Conservation (phyloP, 2,329 filamentous ascomycete genomes). For the Curvularia hawaiiensis region DNA sequence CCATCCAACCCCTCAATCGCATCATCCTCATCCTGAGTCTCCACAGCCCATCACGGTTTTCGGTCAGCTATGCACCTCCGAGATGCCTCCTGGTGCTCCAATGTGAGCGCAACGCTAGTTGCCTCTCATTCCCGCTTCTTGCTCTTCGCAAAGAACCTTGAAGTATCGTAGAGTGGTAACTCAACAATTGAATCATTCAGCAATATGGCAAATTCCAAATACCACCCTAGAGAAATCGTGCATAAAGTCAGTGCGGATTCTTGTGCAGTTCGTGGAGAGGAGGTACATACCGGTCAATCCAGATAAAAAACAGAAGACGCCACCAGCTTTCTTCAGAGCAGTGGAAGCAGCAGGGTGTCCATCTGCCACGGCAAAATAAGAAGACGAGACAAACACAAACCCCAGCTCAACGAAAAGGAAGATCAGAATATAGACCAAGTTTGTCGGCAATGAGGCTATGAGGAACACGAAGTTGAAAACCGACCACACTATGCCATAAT, state of each 20-base stretch:
- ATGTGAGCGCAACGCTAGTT: not conserved
- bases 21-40: slow-evolving; percentile 11
- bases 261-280: not conserved
- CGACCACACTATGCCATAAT: slow-evolving; percentile 50
- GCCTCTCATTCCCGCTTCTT: slow-evolving; percentile 14
- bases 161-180: slow-evolving; percentile 34
- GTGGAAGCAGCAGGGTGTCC: slow-evolving; percentile 42
- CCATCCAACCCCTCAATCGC: slow-evolving; percentile 18
- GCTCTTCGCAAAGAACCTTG: slow-evolving; percentile 34
- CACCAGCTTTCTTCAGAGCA: slow-evolving; percentile 52
- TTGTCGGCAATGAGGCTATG: slow-evolving; percentile 53
- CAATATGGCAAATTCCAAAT: slow-evolving; percentile 30
- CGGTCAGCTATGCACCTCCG: not conserved
- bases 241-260: not conserved
- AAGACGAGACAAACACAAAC: slow-evolving; percentile 52
- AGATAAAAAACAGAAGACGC: slow-evolving; percentile 54
- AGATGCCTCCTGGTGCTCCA: not conserved
- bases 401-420: slow-evolving; percentile 55
- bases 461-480: slow-evolving; percentile 55
- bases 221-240: slow-evolving; percentile 14
- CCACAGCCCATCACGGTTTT: not conserved
- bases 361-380: slow-evolving; percentile 55
- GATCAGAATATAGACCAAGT: slow-evolving; percentile 56
- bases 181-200: slow-evolving; percentile 34
- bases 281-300: slow-evolving; percentile 51